Base-by-base conservation (phyloP, 805 yeast species). In the Sugiyamaella mastotermitis region DNA sequence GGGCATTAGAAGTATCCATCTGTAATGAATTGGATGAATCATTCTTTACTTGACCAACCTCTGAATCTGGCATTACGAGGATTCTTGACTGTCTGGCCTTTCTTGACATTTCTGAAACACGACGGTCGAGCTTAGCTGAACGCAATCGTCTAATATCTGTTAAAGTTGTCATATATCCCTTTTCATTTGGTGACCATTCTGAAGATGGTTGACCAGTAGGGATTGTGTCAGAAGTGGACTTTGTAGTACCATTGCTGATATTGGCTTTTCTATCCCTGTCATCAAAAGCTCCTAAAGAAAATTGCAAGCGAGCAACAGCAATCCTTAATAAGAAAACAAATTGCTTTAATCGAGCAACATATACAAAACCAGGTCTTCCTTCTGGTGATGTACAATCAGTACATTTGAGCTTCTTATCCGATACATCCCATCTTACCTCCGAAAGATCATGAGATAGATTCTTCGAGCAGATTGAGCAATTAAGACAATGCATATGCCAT, bases 401-500 rank as follows among this genome's bases (percentile, higher is more conserved):
- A 61, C 95, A 87, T 6, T 74, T 53, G 1, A 81, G 67, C 19
- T 46, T 46, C 16, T 61, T 56, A 1, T 46, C 52, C 0, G 50
- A 54, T 0, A 53, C 46, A 21, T 58, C 47, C 55, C 71, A 69
- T 51, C 64, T 72, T 3, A 77, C 56, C 4, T 43, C 37, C 30
- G 65, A 65, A 20, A 56, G 56, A 4, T 30, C 33, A 0, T 56
- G 46, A 3, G 57, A 55, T 4, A 77, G 61, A 0, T 45, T 38
- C 28, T 69, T 68, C 10, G 58, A 52, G 56, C 97, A 88, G 6
- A 55, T 54, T 0, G 73, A 59, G 53, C 97, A 90, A 7, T 57
- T 51, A 30, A 90, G 71, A 60, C 98, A 92, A 20, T 71, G 64
- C 10, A 68, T 42, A 57, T 92, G 98, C 97, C 96, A 90, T 50